Base-by-base conservation (phyloP, 2,329 filamentous ascomycete species). In the Nigrospora osmanthi region DNA sequence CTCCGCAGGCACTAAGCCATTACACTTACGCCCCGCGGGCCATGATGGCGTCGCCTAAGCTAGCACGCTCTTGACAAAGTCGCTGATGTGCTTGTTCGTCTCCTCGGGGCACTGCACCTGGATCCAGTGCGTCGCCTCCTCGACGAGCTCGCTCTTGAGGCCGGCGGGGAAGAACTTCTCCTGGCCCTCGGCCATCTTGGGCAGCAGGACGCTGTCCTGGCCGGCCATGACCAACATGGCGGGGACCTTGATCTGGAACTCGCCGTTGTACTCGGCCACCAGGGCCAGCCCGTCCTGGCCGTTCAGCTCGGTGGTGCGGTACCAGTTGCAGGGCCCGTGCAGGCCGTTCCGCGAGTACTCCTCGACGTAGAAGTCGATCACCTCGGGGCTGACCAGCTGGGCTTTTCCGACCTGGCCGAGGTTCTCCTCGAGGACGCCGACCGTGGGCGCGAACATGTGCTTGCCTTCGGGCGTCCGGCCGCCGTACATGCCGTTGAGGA, bases 291-390 rank as follows among this genome's bases (percentile, higher is more conserved):
- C 93, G 51, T 96, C 88, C 35, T 87, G 76, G 59, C 73, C 85
- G 65, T 95, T 95, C 50, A 84, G 64, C 61, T 78, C 70, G n/a
- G 78, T 72, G 4, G 78, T 85, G 35, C 89, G 81, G 68, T 98
- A 98, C 87, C 89, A 96, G 66, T 90, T 93, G 49, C 89, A 70
- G 13, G 89, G 87, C 1, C 88, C 89, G 52, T 83, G 79, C 52
- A 97, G 64, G 39, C 89, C 88, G 58, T 83, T 77, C 36, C 77
- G 74, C 15, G 71, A 64, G 64, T 83, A 95, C 65, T 89, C 74
- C 32, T 78, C 66, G 15, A 80, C 80, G 63, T 96, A 96, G 66
- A 81, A 86, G 45, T 90, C 81, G 37, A 91, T 64, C 65, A 91
- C 86, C 59, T 85, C 80, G 34, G 69, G 75, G 33, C 23, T 14